phyloP scores from a whole-genome alignment of 1,284 basidiomycete species.

The Kalmanozyma brasiliensis region DNA sequence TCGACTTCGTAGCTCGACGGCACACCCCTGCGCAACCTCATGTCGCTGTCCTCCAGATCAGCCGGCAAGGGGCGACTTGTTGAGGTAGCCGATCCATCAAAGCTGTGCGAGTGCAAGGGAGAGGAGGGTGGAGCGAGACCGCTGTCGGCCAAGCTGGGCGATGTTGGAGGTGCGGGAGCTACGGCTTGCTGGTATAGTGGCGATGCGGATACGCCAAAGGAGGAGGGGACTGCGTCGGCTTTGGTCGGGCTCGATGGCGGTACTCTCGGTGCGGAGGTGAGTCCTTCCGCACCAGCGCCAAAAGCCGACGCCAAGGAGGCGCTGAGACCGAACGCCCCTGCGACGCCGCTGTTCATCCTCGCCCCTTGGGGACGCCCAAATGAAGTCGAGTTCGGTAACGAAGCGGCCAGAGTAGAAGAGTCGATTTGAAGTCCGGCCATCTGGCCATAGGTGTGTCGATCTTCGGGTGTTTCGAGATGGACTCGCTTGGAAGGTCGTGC shows the following conservation, averaged over 20 bases:
- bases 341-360: slow-evolving; percentile 28
- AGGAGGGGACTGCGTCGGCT: slow-evolving; percentile 2
- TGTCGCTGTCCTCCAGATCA: slow-evolving; percentile 34
- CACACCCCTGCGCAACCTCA: slow-evolving; percentile 24
- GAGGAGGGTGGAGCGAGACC: slow-evolving; percentile 16
- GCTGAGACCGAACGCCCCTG: slow-evolving; percentile 37
- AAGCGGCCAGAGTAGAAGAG: slow-evolving; percentile 5
- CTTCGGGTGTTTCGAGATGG: slow-evolving; percentile 40
- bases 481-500: slow-evolving; percentile 32
- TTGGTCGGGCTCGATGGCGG: slow-evolving; percentile 49
- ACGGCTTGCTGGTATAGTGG: slow-evolving; percentile 37
- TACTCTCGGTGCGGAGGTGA: slow-evolving; percentile 24
- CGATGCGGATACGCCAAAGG: slow-evolving; percentile 14
- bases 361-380: slow-evolving; percentile 9
- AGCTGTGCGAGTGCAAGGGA: slow-evolving; percentile 13
- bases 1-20: slow-evolving; percentile 49
- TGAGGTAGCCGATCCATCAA: slow-evolving; percentile 1
- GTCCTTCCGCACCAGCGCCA: slow-evolving; percentile 5
- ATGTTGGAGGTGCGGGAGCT: slow-evolving; percentile 39
- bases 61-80: slow-evolving; percentile 3
- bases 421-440: slow-evolving; percentile 44
- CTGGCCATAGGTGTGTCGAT: slow-evolving; percentile 42
- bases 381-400: slow-evolving; percentile 7
- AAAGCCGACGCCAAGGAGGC: slow-evolving; percentile 19
- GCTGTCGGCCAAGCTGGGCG: slow-evolving; percentile 17